A percentile compares a stretch with the other conserved stretches of the same genome.
Evolutionary conservation across 345 rosid species (phyloP).

Genomic region (Rubroshorea leprosula): DNA sequence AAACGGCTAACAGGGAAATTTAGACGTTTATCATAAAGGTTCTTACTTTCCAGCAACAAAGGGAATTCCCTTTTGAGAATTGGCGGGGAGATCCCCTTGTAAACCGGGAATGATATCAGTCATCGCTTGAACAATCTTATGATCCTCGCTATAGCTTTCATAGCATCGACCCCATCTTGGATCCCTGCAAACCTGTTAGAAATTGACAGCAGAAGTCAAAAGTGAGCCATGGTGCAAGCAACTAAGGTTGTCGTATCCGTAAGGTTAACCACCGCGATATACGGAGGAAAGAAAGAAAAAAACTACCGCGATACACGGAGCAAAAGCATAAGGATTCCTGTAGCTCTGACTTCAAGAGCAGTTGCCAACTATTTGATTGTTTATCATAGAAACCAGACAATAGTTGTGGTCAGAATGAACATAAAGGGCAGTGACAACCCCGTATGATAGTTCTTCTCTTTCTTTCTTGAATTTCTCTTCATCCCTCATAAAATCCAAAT

Average conservation of each 20-base stretch:
- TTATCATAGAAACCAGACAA: no score
- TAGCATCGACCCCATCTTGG: slow-evolving; percentile 87
- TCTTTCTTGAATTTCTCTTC: no score
- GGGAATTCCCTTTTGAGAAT: slow-evolving; percentile 45
- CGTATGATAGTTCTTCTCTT: no score
- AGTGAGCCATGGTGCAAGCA: slow-evolving; percentile 4
- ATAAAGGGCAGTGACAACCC: no score
- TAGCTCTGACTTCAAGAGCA: slow-evolving; percentile 77
- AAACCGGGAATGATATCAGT: slow-evolving; percentile 64
- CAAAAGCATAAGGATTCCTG: slow-evolving; percentile 68
- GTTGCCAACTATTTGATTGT: no score
- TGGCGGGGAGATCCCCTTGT: slow-evolving; percentile 58
- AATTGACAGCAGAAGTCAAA: not conserved
- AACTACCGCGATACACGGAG: slow-evolving; percentile 72
- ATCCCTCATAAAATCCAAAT: no score
- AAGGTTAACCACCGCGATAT: no score
- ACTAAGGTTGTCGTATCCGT: not conserved
- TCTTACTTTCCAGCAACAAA: slow-evolving; percentile 65
- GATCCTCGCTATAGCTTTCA: slow-evolving; percentile 76
- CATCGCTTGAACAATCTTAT: slow-evolving; percentile 51
- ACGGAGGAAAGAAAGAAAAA: no score
- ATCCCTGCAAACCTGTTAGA: slow-evolving; percentile 64
- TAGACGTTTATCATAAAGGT: not conserved
- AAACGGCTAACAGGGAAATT: no score
- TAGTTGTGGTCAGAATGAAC: no score